Base-by-base conservation (phyloP, 192 early-diverging fungal species). In the Rhizophagus clarus region DNA sequence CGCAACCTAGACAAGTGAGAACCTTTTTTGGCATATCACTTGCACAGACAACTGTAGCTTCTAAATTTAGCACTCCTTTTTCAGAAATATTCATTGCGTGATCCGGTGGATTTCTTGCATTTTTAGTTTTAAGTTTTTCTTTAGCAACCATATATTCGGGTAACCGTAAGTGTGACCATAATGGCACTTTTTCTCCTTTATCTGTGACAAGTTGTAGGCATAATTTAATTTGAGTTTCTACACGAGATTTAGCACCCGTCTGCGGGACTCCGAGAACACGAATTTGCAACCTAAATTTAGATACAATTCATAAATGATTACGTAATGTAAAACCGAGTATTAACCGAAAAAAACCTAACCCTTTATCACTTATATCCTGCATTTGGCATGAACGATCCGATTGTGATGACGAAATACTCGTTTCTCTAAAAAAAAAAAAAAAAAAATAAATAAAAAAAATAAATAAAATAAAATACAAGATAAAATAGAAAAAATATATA, bases 171-270 rank as follows among this genome's bases (percentile, higher is more conserved):
- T 96, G 95, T 51, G 95, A 92, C 94, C 95, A 97, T 76, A 88
- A 84, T 28, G 83, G 82, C 20, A 92, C 91, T 49, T 92, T 93
- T 75, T 92, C 92, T 77, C 93, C 94, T 71, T 87, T 79, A 61
- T 86, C 83, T 17, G 89, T 92, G 1, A 93, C 88, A 32, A 98
- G 87, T 79, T 96, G 94, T 80, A 98, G 83, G 40, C 94, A 95
- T 31, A 97, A 87, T 76, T 96, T 96, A 81, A 96, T 96, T 85
- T 97, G 97, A 26, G 97, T 98, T 86, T 98, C 96, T 51, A 97
- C 96, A 8, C 96, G 87, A 14, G 95, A 97, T 83, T 96, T 95
- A 37, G 93, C 93, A 61, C 90, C 90, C 51, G 82, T 84, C 40
- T 75, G 78, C 22, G 89, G 87, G 31, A 91, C 81, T 28, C 90